A percentile compares a stretch with the other conserved stretches of the same genome.
These are phyloP conservation scores for Penicillium expansum DNA, from an alignment of 2,329 filamentous ascomycete genomes.

Conservation along the genomic window DNA sequence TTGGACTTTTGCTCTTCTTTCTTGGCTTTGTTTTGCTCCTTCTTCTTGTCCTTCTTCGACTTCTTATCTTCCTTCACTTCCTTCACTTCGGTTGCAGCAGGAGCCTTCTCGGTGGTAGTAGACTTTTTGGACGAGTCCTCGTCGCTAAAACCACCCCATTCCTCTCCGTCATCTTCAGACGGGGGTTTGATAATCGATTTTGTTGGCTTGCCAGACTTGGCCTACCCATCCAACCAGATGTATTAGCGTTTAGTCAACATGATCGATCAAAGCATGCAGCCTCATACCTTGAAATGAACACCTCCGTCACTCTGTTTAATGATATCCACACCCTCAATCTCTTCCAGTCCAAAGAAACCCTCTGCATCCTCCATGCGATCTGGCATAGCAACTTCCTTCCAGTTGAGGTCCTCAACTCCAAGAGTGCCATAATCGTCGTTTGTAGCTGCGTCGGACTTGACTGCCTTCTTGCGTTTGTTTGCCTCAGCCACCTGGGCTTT, in stretches of 20 bases:
- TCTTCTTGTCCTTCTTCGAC: constrained; percentile 17
- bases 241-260: not conserved
- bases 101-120: constrained; percentile 4
- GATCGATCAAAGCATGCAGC: not conserved
- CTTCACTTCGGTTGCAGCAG: constrained; percentile 16
- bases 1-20: constrained; percentile 27
- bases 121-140: constrained; percentile 33
- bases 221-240: constrained; percentile 25
- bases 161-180: constrained; percentile 44
- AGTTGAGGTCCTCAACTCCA: constrained; percentile 54
- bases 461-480: constrained; percentile 39
- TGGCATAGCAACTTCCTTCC: constrained; percentile 65
- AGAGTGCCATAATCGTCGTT: constrained; percentile 30
- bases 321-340: constrained; percentile 89
- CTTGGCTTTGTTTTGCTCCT: constrained; percentile 21
- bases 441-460: constrained; percentile 13
- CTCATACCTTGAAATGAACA: constrained; percentile 43
- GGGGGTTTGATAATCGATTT: constrained; percentile 32
- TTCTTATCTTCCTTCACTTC: constrained; percentile 23
- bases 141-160: constrained; percentile 67
- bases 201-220: constrained; percentile 33
- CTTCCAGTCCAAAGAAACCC: constrained; percentile 87
- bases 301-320: constrained; percentile 60
- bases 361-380: constrained; percentile 85
- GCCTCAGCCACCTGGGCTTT: constrained; percentile 29